Evolutionary conservation across 768 basidiomycete genomes (phyloP).

Genomic region (Fomitopsis pulvina): DNA sequence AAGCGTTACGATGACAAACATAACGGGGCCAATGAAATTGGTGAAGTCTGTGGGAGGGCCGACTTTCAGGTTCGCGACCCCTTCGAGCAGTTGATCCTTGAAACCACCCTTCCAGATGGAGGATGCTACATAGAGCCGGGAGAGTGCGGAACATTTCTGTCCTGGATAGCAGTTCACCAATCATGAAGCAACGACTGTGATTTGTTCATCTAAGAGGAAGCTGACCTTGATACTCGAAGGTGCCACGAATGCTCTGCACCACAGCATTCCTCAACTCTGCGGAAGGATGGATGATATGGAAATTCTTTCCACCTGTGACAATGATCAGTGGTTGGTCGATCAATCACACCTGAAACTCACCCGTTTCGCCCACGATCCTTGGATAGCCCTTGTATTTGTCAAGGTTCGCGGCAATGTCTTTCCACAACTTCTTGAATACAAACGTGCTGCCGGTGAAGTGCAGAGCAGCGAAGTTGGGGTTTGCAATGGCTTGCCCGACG

Average conservation of each 20-base stretch:
- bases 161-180: constrained; percentile 33
- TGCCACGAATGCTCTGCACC: constrained; percentile 77
- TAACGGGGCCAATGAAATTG: constrained; percentile 96
- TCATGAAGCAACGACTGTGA: too few relatives aligned
- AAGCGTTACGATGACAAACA: constrained; percentile 40
- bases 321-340: neutral
- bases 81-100: constrained; percentile 67
- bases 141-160: constrained; percentile 96
- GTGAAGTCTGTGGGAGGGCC: constrained; percentile 69
- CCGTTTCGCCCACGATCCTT: constrained; percentile 95
- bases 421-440: constrained; percentile 95
- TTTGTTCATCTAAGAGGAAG: too few relatives aligned
- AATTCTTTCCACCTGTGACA: constrained; percentile 84
- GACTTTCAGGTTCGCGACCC: constrained; percentile 81
- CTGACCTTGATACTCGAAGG: constrained; percentile 92
- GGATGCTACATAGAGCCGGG: constrained; percentile 83
- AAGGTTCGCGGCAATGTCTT: constrained; percentile 84
- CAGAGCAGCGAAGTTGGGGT: constrained; percentile 77
- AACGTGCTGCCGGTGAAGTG: constrained; percentile 97
- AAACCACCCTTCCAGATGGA: constrained; percentile 85
- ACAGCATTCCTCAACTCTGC: constrained; percentile 91
- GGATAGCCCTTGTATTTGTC: constrained; percentile 88
- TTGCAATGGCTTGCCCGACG: constrained; percentile 75
- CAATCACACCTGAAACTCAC: constrained; percentile 13
- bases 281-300: constrained; percentile 84